Base-by-base conservation (phyloP, 305 asterid species). In the Fraxinus ornus region DNA sequence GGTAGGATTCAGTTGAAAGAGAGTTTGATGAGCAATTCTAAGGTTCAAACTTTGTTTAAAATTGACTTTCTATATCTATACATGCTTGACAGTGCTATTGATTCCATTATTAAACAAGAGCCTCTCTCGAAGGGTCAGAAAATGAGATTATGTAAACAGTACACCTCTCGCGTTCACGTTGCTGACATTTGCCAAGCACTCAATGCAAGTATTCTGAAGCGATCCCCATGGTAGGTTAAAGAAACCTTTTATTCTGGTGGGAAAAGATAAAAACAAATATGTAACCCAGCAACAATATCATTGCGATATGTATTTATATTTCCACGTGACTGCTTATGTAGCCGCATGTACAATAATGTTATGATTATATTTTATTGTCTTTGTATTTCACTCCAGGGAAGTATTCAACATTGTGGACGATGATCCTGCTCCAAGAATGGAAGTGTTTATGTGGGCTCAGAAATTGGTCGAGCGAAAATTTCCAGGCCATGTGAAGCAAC, bases 141-240 rank as follows among this genome's bases (percentile, higher is more conserved):
- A 79, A 85, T 52, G 80, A 91, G 99, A 89, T 82, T 86, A 24
- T 87, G 80, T 3, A 93, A 91, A 88, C 84, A 52, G 35, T 93
- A 88, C 83, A 94, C 97, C 0, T 91, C 99, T 32, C 91, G 99
- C 22, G 89, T 95, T 88, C 99, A 95, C 77, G 97, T 93, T 80
- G 88, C 93, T 81, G 97, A 95, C 83, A 89, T 95, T 80, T 91
- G 97, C 86, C 97, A 94, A 87, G 90, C 95, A 26, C 92, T 95
- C 66, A 85, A 88, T 87, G 96, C 99, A 66, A 86, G 95, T 85
- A 87, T 95, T 60, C 78, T 80, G 72, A 91, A 87, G 79, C 93
- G 96, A 81, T 88, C 90, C 60, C 62, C 86, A 6, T 86, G 96
- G 98, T 93, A 89, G 6, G 79, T 78, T 79, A 37, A 21, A 39